These are phyloP conservation scores for Sergeia podlipaevii DNA, from an alignment of 208 protist species.

Conservation along the genomic window DNA sequence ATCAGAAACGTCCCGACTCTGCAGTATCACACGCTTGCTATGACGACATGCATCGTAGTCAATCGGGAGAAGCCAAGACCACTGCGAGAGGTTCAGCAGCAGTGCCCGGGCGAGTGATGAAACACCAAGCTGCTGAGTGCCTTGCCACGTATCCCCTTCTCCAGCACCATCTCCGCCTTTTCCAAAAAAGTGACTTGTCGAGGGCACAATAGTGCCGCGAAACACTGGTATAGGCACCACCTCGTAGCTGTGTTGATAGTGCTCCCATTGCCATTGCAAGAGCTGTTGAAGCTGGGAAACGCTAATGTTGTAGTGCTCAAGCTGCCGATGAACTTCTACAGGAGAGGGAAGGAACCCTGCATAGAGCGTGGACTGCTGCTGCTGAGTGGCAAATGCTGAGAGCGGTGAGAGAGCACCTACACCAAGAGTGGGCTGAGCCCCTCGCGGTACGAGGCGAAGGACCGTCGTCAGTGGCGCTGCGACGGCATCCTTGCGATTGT, in stretches of 20 bases:
- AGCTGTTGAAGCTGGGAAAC: slow-evolving; percentile 61
- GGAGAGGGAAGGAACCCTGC: slow-evolving; percentile 41
- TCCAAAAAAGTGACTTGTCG: slow-evolving; percentile 11
- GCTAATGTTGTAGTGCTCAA: slow-evolving; percentile 42
- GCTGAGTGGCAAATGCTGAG: not conserved
- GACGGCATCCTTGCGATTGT: not conserved
- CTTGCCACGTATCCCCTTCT: slow-evolving; percentile 5
- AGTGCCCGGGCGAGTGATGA: slow-evolving; percentile 52
- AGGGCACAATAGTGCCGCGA: slow-evolving; percentile 23
- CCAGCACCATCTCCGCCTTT: not conserved
- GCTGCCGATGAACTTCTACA: slow-evolving; percentile 43
- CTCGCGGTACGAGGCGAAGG: slow-evolving; percentile 19
- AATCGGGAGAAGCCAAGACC: slow-evolving; percentile 57
- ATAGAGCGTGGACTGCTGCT: slow-evolving; percentile 16
- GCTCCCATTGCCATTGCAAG: slow-evolving; percentile 76
- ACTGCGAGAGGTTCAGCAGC: slow-evolving; percentile 39
- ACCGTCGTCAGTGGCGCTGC: slow-evolving; percentile 23
- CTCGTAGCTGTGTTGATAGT: slow-evolving; percentile 65
- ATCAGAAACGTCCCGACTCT: not conserved
- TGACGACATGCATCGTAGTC: slow-evolving; percentile 29
- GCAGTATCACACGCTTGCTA: slow-evolving; percentile 8
- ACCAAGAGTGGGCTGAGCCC: slow-evolving; percentile 18
- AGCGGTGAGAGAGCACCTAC: slow-evolving; percentile 9
- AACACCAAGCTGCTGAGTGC: slow-evolving; percentile 19
- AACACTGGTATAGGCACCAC: slow-evolving; percentile 40